These are phyloP conservation scores for Extremus antarcticus DNA, from an alignment of 495 filamentous ascomycete genomes.

Conservation along the genomic window DNA sequence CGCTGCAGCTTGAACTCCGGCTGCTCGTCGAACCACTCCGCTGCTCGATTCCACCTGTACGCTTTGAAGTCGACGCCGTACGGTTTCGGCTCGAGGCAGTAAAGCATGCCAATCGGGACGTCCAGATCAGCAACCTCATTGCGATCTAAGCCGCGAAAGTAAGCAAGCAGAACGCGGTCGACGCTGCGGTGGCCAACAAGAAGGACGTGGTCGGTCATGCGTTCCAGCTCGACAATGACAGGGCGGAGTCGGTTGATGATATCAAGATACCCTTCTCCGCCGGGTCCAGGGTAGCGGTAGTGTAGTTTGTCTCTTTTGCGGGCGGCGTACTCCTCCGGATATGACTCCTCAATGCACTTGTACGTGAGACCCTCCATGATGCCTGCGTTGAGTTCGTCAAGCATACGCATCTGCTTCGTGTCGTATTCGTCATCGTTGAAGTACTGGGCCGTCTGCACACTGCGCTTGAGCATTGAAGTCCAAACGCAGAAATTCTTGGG, in stretches of 20 bases:
- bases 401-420: constrained; percentile 94
- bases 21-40: constrained; percentile 69
- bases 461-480: constrained; percentile 91
- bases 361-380: constrained; percentile 92
- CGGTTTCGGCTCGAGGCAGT: constrained; percentile 90
- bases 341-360: constrained; percentile 64
- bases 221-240: constrained; percentile 92
- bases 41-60: constrained; percentile 69
- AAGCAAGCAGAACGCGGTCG: constrained; percentile 82
- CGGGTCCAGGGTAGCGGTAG: constrained; percentile 89
- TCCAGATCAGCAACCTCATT: constrained; percentile 89
- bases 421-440: constrained; percentile 98
- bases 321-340: constrained; percentile 64
- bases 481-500: constrained; percentile 71
- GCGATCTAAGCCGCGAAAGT: constrained; percentile 82
- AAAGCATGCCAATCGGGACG: constrained; percentile 82
- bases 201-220: constrained; percentile 89
- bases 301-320: constrained; percentile 74
- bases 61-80: constrained; percentile 96
- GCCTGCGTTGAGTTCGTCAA: constrained; percentile 90
- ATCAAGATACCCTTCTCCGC: constrained; percentile 91
- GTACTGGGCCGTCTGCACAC: constrained; percentile 68
- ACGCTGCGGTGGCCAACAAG: constrained; percentile 85
- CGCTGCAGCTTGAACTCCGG: constrained; percentile 62
- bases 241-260: constrained; percentile 91